These are phyloP conservation scores for Boletus bicolor DNA, from an alignment of 768 basidiomycete species.

Conservation along the genomic window DNA sequence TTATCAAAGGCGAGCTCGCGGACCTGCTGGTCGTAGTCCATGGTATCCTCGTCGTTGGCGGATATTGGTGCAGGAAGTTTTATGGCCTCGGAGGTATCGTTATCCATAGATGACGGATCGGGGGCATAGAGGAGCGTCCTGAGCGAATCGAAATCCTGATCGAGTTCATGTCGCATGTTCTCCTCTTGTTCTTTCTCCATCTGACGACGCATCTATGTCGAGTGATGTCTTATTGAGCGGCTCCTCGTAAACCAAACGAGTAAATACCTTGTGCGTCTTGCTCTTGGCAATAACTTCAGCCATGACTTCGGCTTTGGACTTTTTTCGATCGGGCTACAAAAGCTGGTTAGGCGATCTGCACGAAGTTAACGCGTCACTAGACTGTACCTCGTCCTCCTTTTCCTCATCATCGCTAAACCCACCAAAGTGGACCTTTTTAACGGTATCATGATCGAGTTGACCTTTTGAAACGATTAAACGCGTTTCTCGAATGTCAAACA, in stretches of 20 bases:
- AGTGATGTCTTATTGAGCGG: not conserved
- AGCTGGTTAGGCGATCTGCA: not conserved
- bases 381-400: constrained; percentile 46
- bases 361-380: not conserved
- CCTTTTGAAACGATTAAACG: constrained; percentile 37
- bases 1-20: constrained; percentile 91
- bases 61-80: not conserved
- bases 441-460: constrained; percentile 64
- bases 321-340: constrained; percentile 74
- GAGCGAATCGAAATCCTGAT: constrained; percentile 81
- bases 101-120: constrained; percentile 44
- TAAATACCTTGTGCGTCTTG: constrained; percentile 84
- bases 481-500: not conserved
- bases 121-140: constrained; percentile 67
- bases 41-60: constrained; percentile 28
- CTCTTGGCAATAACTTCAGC: constrained; percentile 96
- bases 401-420: constrained; percentile 76
- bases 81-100: constrained; percentile 25
- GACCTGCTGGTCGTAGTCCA: constrained; percentile 90
- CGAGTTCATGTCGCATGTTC: constrained; percentile 81
- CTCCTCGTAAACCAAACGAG: not conserved
- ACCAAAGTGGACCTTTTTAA: constrained; percentile 75
- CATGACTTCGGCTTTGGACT: constrained; percentile 95
- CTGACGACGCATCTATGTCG: constrained; percentile 77
- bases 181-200: constrained; percentile 83